Base-by-base conservation (phyloP, 371 early-diverging fungal genomes). In the Umbelopsis sp. region DNA sequence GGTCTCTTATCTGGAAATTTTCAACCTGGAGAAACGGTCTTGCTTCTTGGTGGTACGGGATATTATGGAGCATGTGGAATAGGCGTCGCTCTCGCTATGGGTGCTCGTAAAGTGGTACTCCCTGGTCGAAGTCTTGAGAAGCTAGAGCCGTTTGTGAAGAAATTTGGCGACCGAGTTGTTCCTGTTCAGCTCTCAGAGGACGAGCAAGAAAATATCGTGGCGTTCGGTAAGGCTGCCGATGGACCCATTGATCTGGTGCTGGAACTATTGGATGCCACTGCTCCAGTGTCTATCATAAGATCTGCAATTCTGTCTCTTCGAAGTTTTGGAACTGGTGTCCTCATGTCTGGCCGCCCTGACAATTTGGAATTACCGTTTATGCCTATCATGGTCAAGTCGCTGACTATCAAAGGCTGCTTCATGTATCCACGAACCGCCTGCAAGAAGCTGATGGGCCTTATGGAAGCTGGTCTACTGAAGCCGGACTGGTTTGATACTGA, bases 371-470 rank as follows among this genome's bases (percentile, higher is more conserved):
- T 71, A 4, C 74, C 74, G 29, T 72, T 72, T 44, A 1, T n/a
- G 16, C 37, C 48, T 16, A 35, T 74, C n/a, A 74, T 69, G 74
- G 24, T 8, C 7, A 74, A 69, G 5, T 50, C 62, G 20, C n/a
- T 74, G 32, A 69, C 72, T 16, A 57, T 74, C 67, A 74, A 72
- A 46, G 74, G 72, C 22, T 41, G 66, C 25, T 72, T 74, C n/a
- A 72, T 74, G 72, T 72, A 72, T 24, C 25, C 46, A 6, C 72
- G 72, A 3, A 35, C 63, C 2, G 72, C 52, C 10, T 37, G 63
- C 20, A 68, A 65, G 4, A 41, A 66, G n/a, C 24, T 74, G 20
- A 32, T 74, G 20, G 67, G 69, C 18, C 37, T 74, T n/a, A 53
- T 62, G 16, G 74, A 74, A 14, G 67, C 74, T 3, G 74, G 72